Evolutionary conservation across 106 monocot species (phyloP).

Genomic region (Iris macrosiphon): DNA sequence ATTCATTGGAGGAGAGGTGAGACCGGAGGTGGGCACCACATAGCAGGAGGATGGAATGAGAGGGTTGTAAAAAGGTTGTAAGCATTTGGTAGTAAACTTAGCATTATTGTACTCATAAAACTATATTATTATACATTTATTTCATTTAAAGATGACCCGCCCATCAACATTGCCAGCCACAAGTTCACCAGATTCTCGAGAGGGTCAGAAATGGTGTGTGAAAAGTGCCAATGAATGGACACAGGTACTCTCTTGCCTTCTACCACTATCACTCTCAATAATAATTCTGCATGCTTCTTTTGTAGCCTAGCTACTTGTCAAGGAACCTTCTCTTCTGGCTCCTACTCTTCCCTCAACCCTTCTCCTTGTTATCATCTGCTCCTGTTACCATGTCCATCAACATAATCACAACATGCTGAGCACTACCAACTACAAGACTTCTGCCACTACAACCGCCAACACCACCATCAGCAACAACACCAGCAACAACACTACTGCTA

Average conservation of each 20-base stretch:
- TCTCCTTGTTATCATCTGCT: background rate
- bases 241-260: conserved; percentile 20
- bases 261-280: background rate
- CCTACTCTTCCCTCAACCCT: conserved; percentile 12
- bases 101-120: too few species aligned
- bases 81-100: too few species aligned
- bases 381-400: background rate
- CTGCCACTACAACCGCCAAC: background rate
- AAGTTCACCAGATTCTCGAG: background rate
- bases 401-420: background rate
- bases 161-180: too few species aligned
- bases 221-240: conserved; percentile 4
- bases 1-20: too few species aligned
- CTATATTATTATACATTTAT: too few species aligned
- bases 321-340: conserved; percentile 22
- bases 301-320: conserved; percentile 31
- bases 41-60: too few species aligned
- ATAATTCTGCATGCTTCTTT: conserved; percentile 17
- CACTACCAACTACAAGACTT: background rate
- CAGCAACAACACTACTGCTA: background rate
- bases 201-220: background rate
- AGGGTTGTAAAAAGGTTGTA: too few species aligned
- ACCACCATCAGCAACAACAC: background rate
- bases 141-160: too few species aligned
- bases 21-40: too few species aligned